Conservation (phyloP, 1,139 yeast species). For the Yamadazyma atlantica region DNA sequence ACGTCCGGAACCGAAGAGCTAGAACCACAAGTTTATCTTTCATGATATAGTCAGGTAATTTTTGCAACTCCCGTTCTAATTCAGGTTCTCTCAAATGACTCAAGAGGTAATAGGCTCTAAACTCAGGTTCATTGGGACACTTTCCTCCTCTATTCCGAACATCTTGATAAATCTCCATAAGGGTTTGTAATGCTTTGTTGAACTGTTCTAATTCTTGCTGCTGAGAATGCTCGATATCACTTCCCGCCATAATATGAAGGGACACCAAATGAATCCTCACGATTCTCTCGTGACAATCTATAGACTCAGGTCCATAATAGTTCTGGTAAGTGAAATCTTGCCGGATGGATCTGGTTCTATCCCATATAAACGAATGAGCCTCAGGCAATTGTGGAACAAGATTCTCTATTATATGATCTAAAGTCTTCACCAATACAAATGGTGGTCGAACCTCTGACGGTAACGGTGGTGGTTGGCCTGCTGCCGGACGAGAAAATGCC, state of each 20-base stretch:
- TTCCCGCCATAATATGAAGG: constrained; percentile 83
- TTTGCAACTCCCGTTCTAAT: constrained; percentile 72
- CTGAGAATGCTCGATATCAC: constrained; percentile 76
- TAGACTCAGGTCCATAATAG: constrained; percentile 89
- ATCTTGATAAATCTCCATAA: constrained; percentile 84
- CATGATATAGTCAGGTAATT: constrained; percentile 59
- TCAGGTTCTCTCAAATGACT: constrained; percentile 86
- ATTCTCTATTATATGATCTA: constrained; percentile 67
- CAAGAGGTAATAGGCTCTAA: constrained; percentile 81
- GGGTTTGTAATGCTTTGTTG: constrained; percentile 86
- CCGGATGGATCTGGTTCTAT: constrained; percentile 94
- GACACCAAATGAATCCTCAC: constrained; percentile 85
- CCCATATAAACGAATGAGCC: constrained; percentile 95
- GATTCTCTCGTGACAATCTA: constrained; percentile 88
- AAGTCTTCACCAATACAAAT: constrained; percentile 58
- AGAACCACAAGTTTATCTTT: constrained; percentile 60
- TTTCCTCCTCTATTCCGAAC: constrained; percentile 66
- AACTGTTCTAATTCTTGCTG: constrained; percentile 96
- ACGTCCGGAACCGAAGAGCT: constrained; percentile 67
- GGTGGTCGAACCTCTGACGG: constrained; percentile 99
- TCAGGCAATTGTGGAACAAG: constrained; percentile 71
- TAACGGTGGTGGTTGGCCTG: constrained; percentile 96
- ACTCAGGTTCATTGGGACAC: constrained; percentile 89
- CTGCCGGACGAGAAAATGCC: constrained; percentile 96
- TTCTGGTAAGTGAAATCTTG: constrained; percentile 97